Conservation (phyloP, 768 basidiomycete species). For the Suillus plorans region DNA sequence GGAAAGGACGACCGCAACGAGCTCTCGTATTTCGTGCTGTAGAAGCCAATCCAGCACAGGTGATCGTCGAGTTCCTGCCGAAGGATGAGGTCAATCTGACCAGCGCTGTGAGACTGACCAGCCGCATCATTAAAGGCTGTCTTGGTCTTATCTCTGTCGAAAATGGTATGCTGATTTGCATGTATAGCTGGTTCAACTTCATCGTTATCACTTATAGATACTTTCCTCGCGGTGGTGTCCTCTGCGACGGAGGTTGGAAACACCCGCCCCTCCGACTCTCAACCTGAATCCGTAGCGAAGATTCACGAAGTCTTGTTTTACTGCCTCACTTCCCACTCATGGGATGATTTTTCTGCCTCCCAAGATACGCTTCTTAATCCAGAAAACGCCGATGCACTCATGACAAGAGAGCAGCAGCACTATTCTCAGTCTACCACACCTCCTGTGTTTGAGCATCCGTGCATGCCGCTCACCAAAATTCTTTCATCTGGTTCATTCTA, state of each 20-base stretch:
- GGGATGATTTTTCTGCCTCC: slow-evolving; percentile 70
- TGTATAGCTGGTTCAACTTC: background rate
- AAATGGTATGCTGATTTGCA: slow-evolving; percentile 46
- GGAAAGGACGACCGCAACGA: slow-evolving; percentile 54
- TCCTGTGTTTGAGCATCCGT: slow-evolving; percentile 85
- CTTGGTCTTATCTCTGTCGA: slow-evolving; percentile 77
- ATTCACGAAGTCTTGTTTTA: slow-evolving; percentile 91
- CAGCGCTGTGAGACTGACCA: slow-evolving; percentile 66
- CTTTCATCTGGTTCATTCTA: slow-evolving; percentile 93
- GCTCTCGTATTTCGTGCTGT: slow-evolving; percentile 75
- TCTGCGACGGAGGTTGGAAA: slow-evolving; percentile 76
- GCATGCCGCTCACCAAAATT: slow-evolving; percentile 85
- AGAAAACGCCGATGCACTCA: slow-evolving; percentile 49
- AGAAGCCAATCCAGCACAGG: slow-evolving; percentile 50
- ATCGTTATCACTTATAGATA: slow-evolving; percentile 45
- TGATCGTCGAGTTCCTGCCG: slow-evolving; percentile 84
- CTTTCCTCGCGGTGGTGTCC: slow-evolving; percentile 83
- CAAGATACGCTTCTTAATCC: slow-evolving; percentile 55
- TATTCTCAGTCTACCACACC: slow-evolving; percentile 41
- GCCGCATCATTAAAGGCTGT: slow-evolving; percentile 75
- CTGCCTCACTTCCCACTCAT: slow-evolving; percentile 77
- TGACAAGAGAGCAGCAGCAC: slow-evolving; percentile 41
- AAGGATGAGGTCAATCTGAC: slow-evolving; percentile 69
- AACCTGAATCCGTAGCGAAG: slow-evolving; percentile 68
- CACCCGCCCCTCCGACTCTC: slow-evolving; percentile 56